Evolutionary conservation across 73 alveolate genomes (phyloP).

Genomic region (Stentor coeruleus): DNA sequence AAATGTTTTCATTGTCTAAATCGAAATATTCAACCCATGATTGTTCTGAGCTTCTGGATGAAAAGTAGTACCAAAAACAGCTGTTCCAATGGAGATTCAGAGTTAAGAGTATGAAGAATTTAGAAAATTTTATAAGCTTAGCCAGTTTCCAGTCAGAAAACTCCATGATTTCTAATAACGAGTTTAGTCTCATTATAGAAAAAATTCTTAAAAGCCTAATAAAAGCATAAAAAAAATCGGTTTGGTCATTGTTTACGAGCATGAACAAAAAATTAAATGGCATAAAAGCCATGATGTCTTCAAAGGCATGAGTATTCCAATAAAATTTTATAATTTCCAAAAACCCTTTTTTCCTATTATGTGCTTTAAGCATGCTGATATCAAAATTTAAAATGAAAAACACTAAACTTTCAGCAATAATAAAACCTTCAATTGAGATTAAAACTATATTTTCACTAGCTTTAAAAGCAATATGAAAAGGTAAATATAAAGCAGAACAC

Average conservation of each 20-base stretch:
- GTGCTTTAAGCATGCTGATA: conserved; percentile 35
- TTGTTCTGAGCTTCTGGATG: conserved; percentile 6
- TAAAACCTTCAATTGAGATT: conserved; percentile 26
- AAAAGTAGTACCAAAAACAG: conserved; percentile 48
- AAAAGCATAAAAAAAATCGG: background rate
- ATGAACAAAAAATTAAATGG: conserved; percentile 52
- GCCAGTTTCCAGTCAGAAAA: conserved; percentile 7
- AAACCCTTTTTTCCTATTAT: conserved; percentile 26
- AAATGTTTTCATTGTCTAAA: background rate
- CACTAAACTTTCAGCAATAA: conserved; percentile 25
- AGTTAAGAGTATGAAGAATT: conserved; percentile 33
- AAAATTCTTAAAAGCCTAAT: conserved; percentile 35
- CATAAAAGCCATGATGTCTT: conserved; percentile 42
- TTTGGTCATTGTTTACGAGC: background rate
- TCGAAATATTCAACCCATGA: conserved; percentile 37
- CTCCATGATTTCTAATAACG: conserved; percentile 35
- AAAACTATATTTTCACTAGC: background rate
- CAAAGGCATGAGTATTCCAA: conserved; percentile 28
- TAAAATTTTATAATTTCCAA: conserved; percentile 17
- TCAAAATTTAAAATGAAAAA: conserved; percentile 37
- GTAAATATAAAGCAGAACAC: conserved; percentile 46
- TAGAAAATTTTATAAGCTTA: conserved; percentile 28
- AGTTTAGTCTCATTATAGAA: conserved; percentile 28
- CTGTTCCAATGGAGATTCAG: conserved; percentile 48
- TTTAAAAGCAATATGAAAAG: conserved; percentile 45